A percentile compares a stretch with the other conserved stretches of the same genome.
These are phyloP conservation scores for Stephania yunnanensis DNA, from an alignment of 164 flowering plant genomes.

Conservation along the genomic window DNA sequence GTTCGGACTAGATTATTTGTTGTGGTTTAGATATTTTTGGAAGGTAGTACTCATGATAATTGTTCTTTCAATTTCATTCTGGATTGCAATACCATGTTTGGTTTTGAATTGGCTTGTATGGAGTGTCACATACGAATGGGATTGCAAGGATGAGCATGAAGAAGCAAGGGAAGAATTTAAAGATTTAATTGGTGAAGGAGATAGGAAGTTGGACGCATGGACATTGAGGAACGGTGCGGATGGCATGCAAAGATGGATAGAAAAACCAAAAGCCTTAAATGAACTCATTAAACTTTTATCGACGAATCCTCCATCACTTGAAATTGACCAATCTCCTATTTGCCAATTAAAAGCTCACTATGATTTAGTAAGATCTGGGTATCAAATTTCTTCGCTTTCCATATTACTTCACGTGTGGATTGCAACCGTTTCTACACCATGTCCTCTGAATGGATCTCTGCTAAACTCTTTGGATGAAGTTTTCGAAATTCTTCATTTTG, in stretches of 20 bases:
- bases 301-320: neutral
- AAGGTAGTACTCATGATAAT: no score
- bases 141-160: neutral
- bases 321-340: no score
- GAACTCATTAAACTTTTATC: neutral
- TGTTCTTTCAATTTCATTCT: no score
- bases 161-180: neutral
- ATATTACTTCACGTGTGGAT: neutral
- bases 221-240: no score
- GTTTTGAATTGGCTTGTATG: neutral
- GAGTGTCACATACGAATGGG: no score
- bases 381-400: neutral
- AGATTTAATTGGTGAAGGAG: no score
- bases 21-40: no score
- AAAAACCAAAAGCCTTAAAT: neutral
- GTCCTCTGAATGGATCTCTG: neutral
- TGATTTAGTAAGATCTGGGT: neutral
- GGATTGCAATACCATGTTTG: neutral
- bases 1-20: no score
- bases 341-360: neutral
- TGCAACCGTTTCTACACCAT: neutral
- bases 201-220: no score
- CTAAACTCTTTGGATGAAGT: no score
- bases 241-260: no score
- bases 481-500: no score